These are phyloP conservation scores for Durusdinium trenchii DNA, from an alignment of 73 alveolate species.

Conservation along the genomic window DNA sequence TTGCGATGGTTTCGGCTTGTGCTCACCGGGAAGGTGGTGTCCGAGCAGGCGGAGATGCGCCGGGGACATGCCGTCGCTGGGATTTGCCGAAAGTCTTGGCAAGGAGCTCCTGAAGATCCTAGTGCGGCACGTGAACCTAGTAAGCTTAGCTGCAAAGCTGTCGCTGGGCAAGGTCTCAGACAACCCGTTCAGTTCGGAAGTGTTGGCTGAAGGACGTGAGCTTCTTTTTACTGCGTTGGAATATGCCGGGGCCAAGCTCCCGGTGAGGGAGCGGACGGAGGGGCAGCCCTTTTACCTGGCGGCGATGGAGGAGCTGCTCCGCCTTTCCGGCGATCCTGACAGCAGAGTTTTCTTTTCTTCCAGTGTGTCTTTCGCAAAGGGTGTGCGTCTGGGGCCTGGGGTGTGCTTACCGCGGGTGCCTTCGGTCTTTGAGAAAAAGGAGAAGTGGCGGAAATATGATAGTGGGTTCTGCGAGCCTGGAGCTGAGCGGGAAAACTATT, in stretches of 20 bases:
- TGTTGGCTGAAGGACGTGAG: not conserved
- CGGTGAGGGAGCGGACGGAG: not conserved
- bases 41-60: not conserved
- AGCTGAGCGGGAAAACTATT: not conserved
- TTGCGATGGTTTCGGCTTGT: not conserved
- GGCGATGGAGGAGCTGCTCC: conserved; percentile 1
- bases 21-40: conserved; percentile 15
- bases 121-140: not conserved
- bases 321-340: conserved; percentile 51
- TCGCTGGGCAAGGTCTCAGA: not conserved
- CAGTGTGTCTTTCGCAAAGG: conserved; percentile 1
- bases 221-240: not conserved
- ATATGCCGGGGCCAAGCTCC: not conserved
- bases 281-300: conserved; percentile 33
- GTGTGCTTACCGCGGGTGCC: conserved; percentile 7
- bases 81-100: not conserved
- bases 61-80: not conserved
- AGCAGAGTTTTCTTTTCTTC: not conserved
- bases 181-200: not conserved
- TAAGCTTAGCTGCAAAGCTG: not conserved
- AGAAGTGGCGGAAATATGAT: not conserved
- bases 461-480: not conserved
- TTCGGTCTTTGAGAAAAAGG: not conserved
- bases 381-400: conserved; percentile 23
- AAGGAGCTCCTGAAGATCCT: not conserved